These are phyloP conservation scores for Pseudopyrenochaeta lycopersici DNA, from an alignment of 2,329 filamentous ascomycete genomes.

Conservation along the genomic window DNA sequence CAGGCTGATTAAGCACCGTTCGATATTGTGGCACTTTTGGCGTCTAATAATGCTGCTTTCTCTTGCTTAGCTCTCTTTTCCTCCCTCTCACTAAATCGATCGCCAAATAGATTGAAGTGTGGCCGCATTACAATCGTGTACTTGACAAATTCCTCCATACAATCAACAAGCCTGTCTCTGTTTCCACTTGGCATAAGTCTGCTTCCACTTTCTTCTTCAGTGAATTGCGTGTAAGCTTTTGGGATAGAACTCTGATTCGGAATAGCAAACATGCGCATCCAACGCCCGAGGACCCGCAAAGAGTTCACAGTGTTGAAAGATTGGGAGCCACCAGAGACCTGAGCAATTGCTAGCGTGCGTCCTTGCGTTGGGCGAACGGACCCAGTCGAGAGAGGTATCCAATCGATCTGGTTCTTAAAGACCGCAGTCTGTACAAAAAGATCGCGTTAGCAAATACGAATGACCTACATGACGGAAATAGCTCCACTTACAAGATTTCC, in stretches of 20 bases:
- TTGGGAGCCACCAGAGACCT: constrained; percentile 71
- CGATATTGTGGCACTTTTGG: not conserved
- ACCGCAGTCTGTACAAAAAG: constrained; percentile 61
- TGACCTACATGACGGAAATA: not conserved
- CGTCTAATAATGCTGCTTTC: constrained; percentile 5
- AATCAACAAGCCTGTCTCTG: constrained; percentile 69
- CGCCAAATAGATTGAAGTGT: constrained; percentile 68
- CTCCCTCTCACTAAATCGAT: constrained; percentile 69
- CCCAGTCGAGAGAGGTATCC: constrained; percentile 70
- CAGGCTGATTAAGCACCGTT: no score
- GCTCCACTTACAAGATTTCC: constrained; percentile 63
- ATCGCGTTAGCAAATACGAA: constrained; percentile 1
- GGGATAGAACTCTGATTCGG: constrained; percentile 73
- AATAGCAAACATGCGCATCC: constrained; percentile 75
- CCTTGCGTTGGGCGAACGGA: constrained; percentile 73
- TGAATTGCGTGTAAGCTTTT: constrained; percentile 70
- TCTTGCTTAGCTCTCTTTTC: constrained; percentile 47
- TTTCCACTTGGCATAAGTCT: constrained; percentile 63
- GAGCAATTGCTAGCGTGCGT: constrained; percentile 68
- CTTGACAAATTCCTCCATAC: constrained; percentile 76
- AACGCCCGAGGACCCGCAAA: constrained; percentile 70
- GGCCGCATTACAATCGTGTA: constrained; percentile 72
- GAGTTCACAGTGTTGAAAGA: constrained; percentile 74
- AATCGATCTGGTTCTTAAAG: constrained; percentile 77
- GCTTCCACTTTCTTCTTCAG: constrained; percentile 56